These are phyloP conservation scores for Prunus dulcis DNA, from an alignment of 306 rosid genomes.

Conservation along the genomic window DNA sequence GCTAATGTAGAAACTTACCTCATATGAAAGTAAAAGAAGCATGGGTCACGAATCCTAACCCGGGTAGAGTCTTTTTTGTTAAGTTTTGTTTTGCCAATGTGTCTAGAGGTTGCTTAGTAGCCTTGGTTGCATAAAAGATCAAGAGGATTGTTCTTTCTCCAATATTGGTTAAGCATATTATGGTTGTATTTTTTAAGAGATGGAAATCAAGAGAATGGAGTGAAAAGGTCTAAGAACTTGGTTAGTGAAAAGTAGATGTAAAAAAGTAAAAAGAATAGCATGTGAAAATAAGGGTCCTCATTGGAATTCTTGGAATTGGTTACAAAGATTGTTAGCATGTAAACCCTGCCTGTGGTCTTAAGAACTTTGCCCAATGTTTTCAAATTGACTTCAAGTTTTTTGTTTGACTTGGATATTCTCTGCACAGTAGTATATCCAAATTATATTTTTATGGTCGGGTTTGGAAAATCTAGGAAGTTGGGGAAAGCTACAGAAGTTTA, in stretches of 20 bases:
- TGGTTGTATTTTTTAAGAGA: neutral
- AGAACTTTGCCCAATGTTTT: no score
- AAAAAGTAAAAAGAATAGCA: neutral
- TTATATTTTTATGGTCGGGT: neutral
- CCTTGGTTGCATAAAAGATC: neutral
- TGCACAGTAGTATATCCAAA: neutral
- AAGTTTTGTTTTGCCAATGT: neutral
- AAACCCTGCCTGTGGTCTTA: neutral
- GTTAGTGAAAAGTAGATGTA: neutral
- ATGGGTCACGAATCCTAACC: neutral
- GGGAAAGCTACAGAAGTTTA: neutral
- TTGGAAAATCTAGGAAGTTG: neutral
- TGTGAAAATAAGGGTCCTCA: neutral
- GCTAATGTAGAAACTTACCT: neutral
- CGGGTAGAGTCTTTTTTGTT: neutral
- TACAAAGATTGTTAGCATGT: neutral
- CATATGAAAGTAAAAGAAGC: neutral
- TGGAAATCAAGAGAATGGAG: neutral
- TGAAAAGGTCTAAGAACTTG: neutral
- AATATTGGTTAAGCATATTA: neutral
- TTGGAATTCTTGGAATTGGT: neutral
- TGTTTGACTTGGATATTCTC: neutral
- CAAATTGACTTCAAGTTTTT: neutral
- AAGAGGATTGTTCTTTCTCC: neutral
- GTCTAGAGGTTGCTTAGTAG: neutral